Evolutionary conservation across 306 rosid genomes (phyloP), one percentile per base, ranked within the genome.

Genomic region (Quercus engelmannii): DNA sequence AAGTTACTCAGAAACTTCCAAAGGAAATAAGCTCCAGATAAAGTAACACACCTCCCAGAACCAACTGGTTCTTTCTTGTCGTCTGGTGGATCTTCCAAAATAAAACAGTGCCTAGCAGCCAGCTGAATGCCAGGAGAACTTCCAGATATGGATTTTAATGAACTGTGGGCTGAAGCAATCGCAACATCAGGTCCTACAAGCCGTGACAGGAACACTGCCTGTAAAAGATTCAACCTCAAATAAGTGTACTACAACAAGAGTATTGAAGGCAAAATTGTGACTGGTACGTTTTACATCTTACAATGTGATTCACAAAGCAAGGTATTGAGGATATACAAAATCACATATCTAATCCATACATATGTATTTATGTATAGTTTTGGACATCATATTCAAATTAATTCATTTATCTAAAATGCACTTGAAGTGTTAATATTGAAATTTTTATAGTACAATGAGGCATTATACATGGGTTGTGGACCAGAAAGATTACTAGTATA

Each of bases 181-280:
- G 90, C 96, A 80, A 87, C 56, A 81, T 94, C 97, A 65, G 98
- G 78, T 85, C 97, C 94, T 76, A 87, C 91, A 85, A 94, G 79
- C 49, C 83, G 87, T 85, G 91, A 85, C 28, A 92, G 89, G 86
- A 94, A 90, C 58, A 89, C 84, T 80, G 96, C 97, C 98, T 94
- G 89, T 46, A 78, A 83, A 74, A 78, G 71, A 85, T 73, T 61
- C 78, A 68, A 18, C 72, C 65, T 77, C 57, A 15, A 30, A 64
- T 43, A 38, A 26, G 72, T 4, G 17, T 67, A 35, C n/a, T 19
- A 10, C 19, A 33, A 35, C 23, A 3, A 33, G 26, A 67, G n/a
- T 33, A 7, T 9, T 5, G 49, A 19, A 33, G 72, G 26, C 25
- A 33, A 30, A 31, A 64, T 41, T 2, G 21, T 67, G 72, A 35